Base-by-base conservation (phyloP, 306 rosid species). In the Rosa rugosa region DNA sequence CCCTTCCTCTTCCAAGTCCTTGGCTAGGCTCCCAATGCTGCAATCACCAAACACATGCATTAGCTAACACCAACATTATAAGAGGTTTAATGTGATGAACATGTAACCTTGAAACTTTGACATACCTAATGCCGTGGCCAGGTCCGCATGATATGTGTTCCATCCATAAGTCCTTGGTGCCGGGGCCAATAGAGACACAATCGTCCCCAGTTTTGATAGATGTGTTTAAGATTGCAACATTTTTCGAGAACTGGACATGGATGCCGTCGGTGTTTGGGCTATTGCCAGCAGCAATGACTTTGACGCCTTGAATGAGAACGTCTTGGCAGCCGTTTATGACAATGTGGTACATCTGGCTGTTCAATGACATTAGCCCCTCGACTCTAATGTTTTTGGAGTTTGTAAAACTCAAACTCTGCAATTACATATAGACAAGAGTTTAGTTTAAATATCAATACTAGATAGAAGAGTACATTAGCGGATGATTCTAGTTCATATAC, bases 261-360 rank as follows among this genome's bases (percentile, higher is more conserved):
- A 71, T 82, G 57, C 81, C 81, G 2, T 82, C 85, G 2, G 75
- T 71, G 85, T 82, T 82, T 17, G 85, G 78, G 56, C 81, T 76
- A 22, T 77, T 18, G 0, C 75, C 74, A 0, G 53, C 23, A 0
- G 78, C 77, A 42, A 25, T 75, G 34, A 51, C 22, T 14, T 8
- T 76, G 20, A 81, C 31, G 31, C 31, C 31, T 27, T 27, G 31
- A 27, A 27, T 27, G 31, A 62, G 40, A 18, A 76, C 84, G 57
- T 70, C 49, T 72, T 71, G 56, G 70, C 84, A 76, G 4, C 70
- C 59, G 16, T 81, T 81, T 34, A 81, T 11, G 1, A 77, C 77
- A 69, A 81, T 50, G 81, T 81, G 81, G 50, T 76, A 81, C 80
- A 81, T 81, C 10, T 81, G 81, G 60, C 74, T 76, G 73, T 81